These are phyloP conservation scores for Saturnispora zaruensis DNA, from an alignment of 805 yeast species.

Conservation along the genomic window DNA sequence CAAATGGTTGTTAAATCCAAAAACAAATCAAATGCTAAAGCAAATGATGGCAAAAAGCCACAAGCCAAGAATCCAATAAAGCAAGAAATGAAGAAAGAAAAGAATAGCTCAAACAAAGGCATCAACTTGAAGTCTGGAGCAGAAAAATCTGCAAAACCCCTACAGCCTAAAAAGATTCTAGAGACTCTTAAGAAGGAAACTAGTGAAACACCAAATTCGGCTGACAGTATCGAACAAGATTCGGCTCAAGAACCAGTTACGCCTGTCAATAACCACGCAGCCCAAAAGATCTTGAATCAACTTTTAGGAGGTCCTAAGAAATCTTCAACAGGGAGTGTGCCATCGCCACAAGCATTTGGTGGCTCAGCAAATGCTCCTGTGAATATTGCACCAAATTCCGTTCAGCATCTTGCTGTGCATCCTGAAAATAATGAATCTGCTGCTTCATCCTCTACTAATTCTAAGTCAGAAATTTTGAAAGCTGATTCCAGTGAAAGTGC, in stretches of 20 bases:
- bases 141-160: neutral
- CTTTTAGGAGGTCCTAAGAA: slow-evolving; percentile 12
- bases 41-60: slow-evolving; percentile 19
- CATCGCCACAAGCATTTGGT: neutral
- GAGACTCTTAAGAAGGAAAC: neutral
- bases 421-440: neutral
- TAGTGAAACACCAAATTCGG: neutral
- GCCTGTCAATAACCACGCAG: slow-evolving; percentile 14
- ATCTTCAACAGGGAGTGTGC: slow-evolving; percentile 12
- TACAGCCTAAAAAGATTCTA: neutral
- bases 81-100: slow-evolving; percentile 8
- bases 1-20: slow-evolving; percentile 73
- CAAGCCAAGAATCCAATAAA: slow-evolving; percentile 17
- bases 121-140: neutral
- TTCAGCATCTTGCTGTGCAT: too few relatives aligned
- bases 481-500: neutral
- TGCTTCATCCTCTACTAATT: neutral
- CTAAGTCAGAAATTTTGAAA: neutral
- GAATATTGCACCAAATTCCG: neutral
- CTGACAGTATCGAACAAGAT: neutral
- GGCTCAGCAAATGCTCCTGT: neutral
- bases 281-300: slow-evolving; percentile 23
- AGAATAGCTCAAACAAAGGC: neutral
- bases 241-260: neutral
- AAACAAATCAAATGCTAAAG: slow-evolving; percentile 27